phyloP scores from a whole-genome alignment of 306 rosid species.

The Begonia fuchsioides region DNA sequence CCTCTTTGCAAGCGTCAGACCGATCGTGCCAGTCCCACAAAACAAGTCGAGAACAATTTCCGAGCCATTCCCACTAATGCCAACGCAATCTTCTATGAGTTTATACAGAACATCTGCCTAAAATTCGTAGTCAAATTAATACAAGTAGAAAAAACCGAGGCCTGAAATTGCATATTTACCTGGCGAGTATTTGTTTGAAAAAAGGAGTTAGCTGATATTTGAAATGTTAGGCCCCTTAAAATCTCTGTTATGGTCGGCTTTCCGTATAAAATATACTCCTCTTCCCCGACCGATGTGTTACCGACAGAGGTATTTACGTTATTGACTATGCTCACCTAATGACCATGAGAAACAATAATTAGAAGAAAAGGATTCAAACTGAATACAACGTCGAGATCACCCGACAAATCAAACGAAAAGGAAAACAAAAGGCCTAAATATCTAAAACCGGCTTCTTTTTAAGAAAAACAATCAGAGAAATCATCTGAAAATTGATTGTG shows the following conservation, averaged over 20 bases:
- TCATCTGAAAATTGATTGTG: neutral
- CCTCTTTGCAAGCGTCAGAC: constrained; percentile 87
- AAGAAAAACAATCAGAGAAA: no score
- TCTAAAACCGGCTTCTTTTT: no score
- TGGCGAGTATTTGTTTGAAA: constrained; percentile 88
- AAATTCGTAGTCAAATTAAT: constrained; percentile 4
- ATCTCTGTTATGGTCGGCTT: constrained; percentile 74
- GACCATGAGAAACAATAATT: constrained; percentile 9
- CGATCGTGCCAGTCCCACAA: constrained; percentile 98
- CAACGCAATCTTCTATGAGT: constrained; percentile 73
- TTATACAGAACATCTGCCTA: constrained; percentile 91
- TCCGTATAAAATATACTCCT: constrained; percentile 71
- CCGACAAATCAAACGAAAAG: no score
- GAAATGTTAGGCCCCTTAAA: constrained; percentile 78
- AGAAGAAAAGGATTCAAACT: no score
- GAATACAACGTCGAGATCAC: no score
- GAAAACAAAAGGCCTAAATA: no score
- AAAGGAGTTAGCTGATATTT: constrained; percentile 94
- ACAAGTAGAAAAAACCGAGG: no score
- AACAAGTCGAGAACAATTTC: constrained; percentile 90
- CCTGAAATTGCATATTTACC: constrained; percentile 40
- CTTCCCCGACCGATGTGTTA: constrained; percentile 88
- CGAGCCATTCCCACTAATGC: constrained; percentile 70
- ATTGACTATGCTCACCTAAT: constrained; percentile 67
- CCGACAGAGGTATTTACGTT: constrained; percentile 86